Conservation (phyloP, 306 rosid species). For the Cucurbita ficifolia region DNA sequence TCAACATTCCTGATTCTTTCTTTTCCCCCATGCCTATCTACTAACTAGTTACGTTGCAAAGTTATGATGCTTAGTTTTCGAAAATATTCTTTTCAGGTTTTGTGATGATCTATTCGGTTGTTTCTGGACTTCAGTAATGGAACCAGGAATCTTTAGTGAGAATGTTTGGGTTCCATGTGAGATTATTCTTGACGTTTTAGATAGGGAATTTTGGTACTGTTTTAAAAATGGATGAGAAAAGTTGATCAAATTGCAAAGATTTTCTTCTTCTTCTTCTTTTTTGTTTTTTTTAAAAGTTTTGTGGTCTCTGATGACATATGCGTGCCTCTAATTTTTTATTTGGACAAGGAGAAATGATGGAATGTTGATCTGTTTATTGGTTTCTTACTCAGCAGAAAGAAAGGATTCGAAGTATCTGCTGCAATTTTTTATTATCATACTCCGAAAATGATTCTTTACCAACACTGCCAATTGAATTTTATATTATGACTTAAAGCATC, state of each 20-base stretch:
- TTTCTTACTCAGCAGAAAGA: neutral
- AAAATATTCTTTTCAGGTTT: neutral
- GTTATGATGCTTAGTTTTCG: neutral
- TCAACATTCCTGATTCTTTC: neutral
- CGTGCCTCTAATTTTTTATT: neutral
- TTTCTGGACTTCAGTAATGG: neutral
- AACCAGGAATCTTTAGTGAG: neutral
- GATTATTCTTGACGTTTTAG: neutral
- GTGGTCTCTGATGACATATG: neutral
- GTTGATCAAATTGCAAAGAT: neutral
- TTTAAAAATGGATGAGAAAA: neutral
- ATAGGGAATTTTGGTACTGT: neutral
- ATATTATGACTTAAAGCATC: neutral
- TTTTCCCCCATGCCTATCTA: neutral
- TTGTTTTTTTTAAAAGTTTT: neutral
- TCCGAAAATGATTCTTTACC: neutral
- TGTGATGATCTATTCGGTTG: neutral
- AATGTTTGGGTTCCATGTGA: neutral
- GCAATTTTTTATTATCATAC: neutral
- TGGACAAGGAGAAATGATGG: neutral
- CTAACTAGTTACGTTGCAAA: neutral
- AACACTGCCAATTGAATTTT: neutral
- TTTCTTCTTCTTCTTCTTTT: neutral
- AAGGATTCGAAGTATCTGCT: conserved; percentile 1
- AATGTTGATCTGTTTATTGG: neutral